Evolutionary conservation across 495 filamentous ascomycete species (phyloP).

Genomic region (Pyrenopolyporus hunteri): DNA sequence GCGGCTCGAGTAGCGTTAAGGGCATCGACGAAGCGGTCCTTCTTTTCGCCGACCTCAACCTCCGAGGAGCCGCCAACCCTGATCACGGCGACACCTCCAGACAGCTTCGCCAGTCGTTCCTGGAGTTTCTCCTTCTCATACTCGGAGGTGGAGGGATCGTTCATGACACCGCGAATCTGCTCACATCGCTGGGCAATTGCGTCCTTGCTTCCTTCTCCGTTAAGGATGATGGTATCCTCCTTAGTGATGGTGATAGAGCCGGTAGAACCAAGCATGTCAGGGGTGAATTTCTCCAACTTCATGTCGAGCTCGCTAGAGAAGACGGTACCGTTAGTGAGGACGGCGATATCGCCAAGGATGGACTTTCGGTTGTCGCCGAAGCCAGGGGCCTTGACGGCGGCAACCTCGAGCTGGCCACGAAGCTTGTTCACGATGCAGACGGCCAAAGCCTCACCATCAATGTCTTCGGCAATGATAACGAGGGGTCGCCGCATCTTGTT

Average conservation of each 20-base stretch:
- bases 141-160: constrained; percentile 89
- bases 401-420: constrained; percentile 97
- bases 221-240: constrained; percentile 98
- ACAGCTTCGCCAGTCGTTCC: constrained; percentile 98
- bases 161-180: constrained; percentile 97
- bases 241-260: constrained; percentile 99
- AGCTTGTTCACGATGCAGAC: constrained; percentile 99
- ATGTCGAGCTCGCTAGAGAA: constrained; percentile 98
- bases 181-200: constrained; percentile 93
- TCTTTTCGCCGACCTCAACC: constrained; percentile 99
- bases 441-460: constrained; percentile 96
- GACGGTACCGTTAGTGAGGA: constrained; percentile 95
- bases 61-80: constrained; percentile 97
- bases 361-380: constrained; percentile 99
- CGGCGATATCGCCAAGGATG: constrained; percentile 92
- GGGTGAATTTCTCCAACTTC: constrained; percentile 96
- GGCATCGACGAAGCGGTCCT: constrained; percentile 98
- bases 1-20: constrained; percentile 98
- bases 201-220: constrained; percentile 97
- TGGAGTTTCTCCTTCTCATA: constrained; percentile 99
- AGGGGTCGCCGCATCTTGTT: constrained; percentile 94
- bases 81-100: constrained; percentile 98
- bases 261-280: constrained; percentile 94
- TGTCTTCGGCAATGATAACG: constrained; percentile 98
- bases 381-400: constrained; percentile 97